Percentiles rank a stretch among this genome's conserved stretches.
Conservation (phyloP, 2,329 filamentous ascomycete species). For the Nothopassalora personata region DNA sequence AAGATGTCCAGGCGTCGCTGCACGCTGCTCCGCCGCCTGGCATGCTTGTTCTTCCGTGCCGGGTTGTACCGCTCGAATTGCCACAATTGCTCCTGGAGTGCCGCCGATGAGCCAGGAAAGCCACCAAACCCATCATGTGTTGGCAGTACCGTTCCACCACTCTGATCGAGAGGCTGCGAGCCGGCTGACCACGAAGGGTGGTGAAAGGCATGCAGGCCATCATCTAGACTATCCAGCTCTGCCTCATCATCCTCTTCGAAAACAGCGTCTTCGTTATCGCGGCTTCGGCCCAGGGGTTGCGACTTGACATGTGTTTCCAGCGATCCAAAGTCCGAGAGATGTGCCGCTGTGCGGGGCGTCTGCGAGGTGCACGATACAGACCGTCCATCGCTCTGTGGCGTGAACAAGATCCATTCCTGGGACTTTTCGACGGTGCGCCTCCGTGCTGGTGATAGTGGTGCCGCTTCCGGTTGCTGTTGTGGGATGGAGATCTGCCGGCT, state of each 20-base stretch:
- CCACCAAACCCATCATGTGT: conserved; percentile 87
- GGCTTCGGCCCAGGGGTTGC: conserved; percentile 31
- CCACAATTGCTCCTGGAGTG: conserved; percentile 77
- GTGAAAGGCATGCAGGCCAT: conserved; percentile 82
- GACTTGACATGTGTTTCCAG: conserved; percentile 64
- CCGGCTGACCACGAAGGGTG: conserved; percentile 47
- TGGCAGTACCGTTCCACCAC: conserved; percentile 69
- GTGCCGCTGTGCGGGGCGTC: conserved; percentile 63
- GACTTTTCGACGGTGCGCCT: conserved; percentile 59
- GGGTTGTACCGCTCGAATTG: conserved; percentile 84
- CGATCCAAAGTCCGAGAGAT: conserved; percentile 74
- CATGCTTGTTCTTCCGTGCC: conserved; percentile 52
- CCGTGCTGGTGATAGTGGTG: conserved; percentile 33
- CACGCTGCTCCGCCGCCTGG: conserved; percentile 51
- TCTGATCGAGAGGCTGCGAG: conserved; percentile 48
- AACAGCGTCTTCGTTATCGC: conserved; percentile 40
- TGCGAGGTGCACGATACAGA: conserved; percentile 64
- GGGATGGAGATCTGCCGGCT: conserved; percentile 17
- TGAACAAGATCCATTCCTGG: conserved; percentile 96
- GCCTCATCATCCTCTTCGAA: conserved; percentile 50
- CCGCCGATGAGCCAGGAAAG: conserved; percentile 54
- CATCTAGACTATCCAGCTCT: conserved; percentile 89
- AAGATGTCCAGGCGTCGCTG: conserved; percentile 53
- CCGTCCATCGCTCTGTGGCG: conserved; percentile 53
- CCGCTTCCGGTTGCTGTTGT: conserved; percentile 13